Evolutionary conservation across 2,329 filamentous ascomycete species (phyloP).

Genomic region (Paraphaeosphaeria minitans): DNA sequence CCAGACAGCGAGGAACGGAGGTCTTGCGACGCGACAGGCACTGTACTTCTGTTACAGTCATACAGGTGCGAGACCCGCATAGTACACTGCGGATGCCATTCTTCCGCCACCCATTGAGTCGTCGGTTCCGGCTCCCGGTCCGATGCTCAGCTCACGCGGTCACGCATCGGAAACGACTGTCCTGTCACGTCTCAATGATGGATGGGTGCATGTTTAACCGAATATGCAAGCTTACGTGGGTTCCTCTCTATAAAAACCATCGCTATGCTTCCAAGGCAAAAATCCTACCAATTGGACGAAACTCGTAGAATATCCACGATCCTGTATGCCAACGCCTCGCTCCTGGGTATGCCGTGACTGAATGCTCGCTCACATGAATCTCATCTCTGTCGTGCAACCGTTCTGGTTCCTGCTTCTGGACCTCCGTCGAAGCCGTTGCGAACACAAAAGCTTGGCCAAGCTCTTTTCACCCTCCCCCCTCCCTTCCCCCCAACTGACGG

Average conservation of each 20-base stretch:
- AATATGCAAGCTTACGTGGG: not conserved
- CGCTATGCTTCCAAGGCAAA: not conserved
- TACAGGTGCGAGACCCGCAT: not conserved
- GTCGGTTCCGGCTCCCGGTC: not conserved
- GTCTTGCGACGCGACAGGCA: not conserved
- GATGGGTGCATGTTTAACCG: not conserved
- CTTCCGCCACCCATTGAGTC: not conserved
- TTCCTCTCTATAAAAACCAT: slow-evolving; percentile 5
- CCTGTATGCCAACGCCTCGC: slow-evolving; percentile 37
- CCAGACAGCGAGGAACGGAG: slow-evolving; percentile 7
- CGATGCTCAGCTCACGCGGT: not conserved
- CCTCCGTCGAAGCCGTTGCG: not conserved
- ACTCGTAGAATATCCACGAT: slow-evolving; percentile 10
- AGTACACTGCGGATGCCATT: too few species aligned
- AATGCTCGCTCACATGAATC: slow-evolving; percentile 30
- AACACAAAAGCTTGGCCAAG: not conserved
- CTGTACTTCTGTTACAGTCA: not conserved
- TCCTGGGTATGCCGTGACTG: slow-evolving; percentile 31
- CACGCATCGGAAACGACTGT: not conserved
- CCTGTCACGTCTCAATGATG: not conserved
- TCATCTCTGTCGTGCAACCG: slow-evolving; percentile 10
- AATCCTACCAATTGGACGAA: not conserved
- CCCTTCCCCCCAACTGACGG: not conserved
- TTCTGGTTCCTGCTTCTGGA: not conserved
- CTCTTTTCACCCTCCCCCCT: not conserved